phyloP scores from a whole-genome alignment of 208 protist genomes.

The Perkinsela sp. region DNA sequence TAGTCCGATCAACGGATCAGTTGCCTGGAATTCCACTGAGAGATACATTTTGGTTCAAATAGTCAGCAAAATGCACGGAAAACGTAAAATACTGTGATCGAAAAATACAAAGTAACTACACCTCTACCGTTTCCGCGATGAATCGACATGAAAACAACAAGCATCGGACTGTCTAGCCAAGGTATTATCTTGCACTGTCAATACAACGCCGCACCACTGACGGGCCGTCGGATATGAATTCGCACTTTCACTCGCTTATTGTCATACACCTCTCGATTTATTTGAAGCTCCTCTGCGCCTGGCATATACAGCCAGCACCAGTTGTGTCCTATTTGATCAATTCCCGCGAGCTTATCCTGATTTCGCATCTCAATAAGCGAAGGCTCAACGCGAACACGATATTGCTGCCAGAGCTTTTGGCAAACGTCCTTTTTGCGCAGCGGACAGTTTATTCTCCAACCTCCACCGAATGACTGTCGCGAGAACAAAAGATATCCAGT shows the following conservation, averaged over 20 bases:
- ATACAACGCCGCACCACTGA: background rate
- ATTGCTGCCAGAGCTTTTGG: constrained; percentile 71
- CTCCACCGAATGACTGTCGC: constrained; percentile 53
- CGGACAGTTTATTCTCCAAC: constrained; percentile 55
- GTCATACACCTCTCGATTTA: constrained; percentile 63
- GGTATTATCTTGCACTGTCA: too few relatives aligned
- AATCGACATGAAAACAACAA: too few relatives aligned
- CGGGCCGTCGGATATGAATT: constrained; percentile 30
- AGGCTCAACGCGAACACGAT: constrained; percentile 54
- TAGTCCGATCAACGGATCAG: too few relatives aligned
- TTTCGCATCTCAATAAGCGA: constrained; percentile 52
- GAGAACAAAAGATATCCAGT: constrained; percentile 61
- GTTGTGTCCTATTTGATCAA: constrained; percentile 62
- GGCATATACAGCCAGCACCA: constrained; percentile 71
- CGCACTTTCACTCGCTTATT: constrained; percentile 68
- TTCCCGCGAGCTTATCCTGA: constrained; percentile 50
- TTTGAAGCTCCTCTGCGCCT: constrained; percentile 51
- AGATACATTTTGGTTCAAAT: too few relatives aligned
- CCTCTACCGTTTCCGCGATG: too few relatives aligned
- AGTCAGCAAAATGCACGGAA: too few relatives aligned
- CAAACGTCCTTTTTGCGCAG: constrained; percentile 47
- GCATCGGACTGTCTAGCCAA: too few relatives aligned
- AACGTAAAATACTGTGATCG: too few relatives aligned
- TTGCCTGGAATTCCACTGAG: too few relatives aligned
- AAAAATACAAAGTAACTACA: too few relatives aligned